Base-by-base conservation (phyloP, 2,329 filamentous ascomycete genomes). In the Taxawa tesnikishii region DNA sequence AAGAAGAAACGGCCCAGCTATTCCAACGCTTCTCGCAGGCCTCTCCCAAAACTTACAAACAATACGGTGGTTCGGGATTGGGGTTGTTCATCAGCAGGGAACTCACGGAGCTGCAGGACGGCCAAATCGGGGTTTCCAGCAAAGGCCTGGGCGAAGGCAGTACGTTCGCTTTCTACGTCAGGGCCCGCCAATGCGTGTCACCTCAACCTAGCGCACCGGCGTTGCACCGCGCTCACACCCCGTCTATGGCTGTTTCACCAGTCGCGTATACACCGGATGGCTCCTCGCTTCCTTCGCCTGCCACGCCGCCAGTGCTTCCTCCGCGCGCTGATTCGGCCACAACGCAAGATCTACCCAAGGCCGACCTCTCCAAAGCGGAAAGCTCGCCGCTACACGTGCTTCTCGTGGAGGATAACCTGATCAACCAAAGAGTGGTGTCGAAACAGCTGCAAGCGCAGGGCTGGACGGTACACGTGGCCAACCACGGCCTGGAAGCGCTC, bases 21-120 rank as follows among this genome's bases (percentile, higher is more conserved):
- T 82, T 82, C 48, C 68, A 78, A 40, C 67, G 75, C 18, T 82
- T 82, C 46, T 70, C 73, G 9, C 77, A 82, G 51, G 73, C 74
- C 1, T 77, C 68, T 12, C 70, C 73, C 3, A 69, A 67, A 35
- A 79, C 74, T 0, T 75, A 79, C 39, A 68, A 76, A 23, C 68
- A 77, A 37, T 79, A 81, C 41, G 77, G 77, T 15, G 77, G 77
- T 0, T 76, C 71, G 0, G 77, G 77, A 0, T 60, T 82, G 1
- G 77, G 77, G 0, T 58, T 82, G 0, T 81, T 79, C 46, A 80
- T 81, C 34, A 76, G 71, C 26, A 64, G 74, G n/a, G 65, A 73
- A 18, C 61, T 82, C 8, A 75, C 74, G 2, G 76, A 82, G 47
- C 58, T 81, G 18, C 75, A 80, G 38, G 73, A 75, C 12, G 77